phyloP scores from a whole-genome alignment of 768 basidiomycete genomes.

The Fibroporia radiculosa region DNA sequence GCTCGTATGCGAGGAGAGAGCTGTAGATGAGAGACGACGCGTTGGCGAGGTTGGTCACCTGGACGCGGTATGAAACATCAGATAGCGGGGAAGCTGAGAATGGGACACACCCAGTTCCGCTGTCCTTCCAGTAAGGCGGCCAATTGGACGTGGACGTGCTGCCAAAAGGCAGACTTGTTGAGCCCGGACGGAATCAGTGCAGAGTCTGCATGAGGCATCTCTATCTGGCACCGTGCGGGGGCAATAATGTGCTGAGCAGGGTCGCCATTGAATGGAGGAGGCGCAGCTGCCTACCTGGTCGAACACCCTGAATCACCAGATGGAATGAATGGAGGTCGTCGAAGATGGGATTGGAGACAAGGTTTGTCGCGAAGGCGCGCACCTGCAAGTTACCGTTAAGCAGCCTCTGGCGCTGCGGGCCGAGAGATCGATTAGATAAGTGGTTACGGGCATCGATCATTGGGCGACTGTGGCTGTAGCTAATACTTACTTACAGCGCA shows the following conservation, averaged over 20 bases:
- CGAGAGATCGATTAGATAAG: slow-evolving; percentile 13
- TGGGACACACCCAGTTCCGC: slow-evolving; percentile 61
- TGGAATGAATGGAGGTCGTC: too few relatives aligned
- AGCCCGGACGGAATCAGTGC: slow-evolving; percentile 66
- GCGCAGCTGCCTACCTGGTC: too few relatives aligned
- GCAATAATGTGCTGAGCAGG: too few relatives aligned
- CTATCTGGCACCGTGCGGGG: too few relatives aligned
- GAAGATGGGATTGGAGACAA: too few relatives aligned
- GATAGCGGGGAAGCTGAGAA: background rate
- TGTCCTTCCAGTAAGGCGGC: slow-evolving; percentile 55
- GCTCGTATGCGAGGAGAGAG: slow-evolving; percentile 58
- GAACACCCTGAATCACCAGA: too few relatives aligned
- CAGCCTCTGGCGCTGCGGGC: background rate
- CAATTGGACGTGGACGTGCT: slow-evolving; percentile 61
- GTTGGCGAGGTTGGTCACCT: slow-evolving; percentile 88
- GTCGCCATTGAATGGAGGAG: too few relatives aligned
- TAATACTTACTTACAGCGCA: background rate
- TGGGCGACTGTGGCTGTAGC: background rate
- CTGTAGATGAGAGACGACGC: slow-evolving; percentile 76
- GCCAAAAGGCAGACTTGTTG: slow-evolving; percentile 74
- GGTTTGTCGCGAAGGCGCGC: too few relatives aligned
- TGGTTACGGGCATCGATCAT: background rate
- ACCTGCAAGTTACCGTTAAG: background rate
- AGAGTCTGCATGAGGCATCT: slow-evolving; percentile 81
- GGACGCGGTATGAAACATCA: background rate